phyloP scores from a whole-genome alignment of 2,329 filamentous ascomycete species.

The Tolypocladium amazonense region DNA sequence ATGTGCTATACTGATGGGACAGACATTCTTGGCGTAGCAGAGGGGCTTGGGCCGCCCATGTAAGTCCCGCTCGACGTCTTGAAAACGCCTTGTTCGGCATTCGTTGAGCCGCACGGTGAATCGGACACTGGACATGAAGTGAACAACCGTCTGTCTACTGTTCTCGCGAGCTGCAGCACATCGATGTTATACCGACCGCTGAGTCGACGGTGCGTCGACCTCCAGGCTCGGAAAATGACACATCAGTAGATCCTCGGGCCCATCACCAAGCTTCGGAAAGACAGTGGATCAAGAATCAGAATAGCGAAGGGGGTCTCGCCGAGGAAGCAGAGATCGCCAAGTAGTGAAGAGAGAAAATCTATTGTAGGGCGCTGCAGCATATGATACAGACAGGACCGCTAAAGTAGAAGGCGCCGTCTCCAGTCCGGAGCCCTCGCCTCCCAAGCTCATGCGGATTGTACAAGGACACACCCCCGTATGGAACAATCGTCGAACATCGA shows the following conservation, averaged over 20 bases:
- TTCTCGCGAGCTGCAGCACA: no score
- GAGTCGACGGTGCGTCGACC: no score
- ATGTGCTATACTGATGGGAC: neutral
- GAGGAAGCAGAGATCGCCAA: neutral
- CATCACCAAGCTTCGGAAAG: neutral
- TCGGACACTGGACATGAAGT: no score
- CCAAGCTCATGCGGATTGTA: neutral
- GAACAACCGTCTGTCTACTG: no score
- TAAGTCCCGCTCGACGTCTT: no score
- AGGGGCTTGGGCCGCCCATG: no score
- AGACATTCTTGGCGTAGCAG: no score
- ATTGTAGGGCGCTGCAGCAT: constrained; percentile 19
- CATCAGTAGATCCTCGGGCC: no score
- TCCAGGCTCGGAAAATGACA: no score
- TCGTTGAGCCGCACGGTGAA: no score
- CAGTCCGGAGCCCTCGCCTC: neutral
- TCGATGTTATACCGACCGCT: no score
- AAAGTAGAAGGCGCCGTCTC: neutral
- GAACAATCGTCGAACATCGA: neutral
- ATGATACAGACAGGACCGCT: constrained; percentile 17
- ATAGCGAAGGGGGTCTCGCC: neutral
- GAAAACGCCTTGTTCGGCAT: no score
- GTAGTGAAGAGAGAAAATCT: constrained; percentile 13
- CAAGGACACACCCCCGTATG: neutral
- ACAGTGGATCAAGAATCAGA: neutral